These are phyloP conservation scores for Cylindricascospora bacillispora DNA, from an alignment of 1,139 yeast genomes.

Conservation along the genomic window DNA sequence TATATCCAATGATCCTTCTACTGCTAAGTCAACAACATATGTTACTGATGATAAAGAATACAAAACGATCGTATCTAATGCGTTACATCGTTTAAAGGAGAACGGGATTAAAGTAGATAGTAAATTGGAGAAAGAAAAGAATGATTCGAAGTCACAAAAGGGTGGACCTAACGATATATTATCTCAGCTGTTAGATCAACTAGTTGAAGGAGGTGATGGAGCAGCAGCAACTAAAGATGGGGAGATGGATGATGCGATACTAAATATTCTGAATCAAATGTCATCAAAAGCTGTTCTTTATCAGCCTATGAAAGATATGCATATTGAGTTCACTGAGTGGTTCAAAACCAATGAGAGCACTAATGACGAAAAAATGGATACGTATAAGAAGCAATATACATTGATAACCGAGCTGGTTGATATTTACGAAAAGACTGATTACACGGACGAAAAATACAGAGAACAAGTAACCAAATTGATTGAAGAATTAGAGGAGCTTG, in stretches of 20 bases:
- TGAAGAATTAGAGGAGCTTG: slow-evolving; percentile 66
- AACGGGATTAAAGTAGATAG: slow-evolving; percentile 58
- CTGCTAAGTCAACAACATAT: too few species aligned
- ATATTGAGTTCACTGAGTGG: slow-evolving; percentile 40
- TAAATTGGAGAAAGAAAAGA: slow-evolving; percentile 36
- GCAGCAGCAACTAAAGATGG: slow-evolving; percentile 40
- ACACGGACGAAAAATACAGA: slow-evolving; percentile 42
- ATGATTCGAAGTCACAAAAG: slow-evolving; percentile 9
- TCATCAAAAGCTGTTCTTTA: slow-evolving; percentile 78
- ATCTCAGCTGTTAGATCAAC: slow-evolving; percentile 37
- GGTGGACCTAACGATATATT: slow-evolving; percentile 42
- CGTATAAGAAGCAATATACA: slow-evolving; percentile 43
- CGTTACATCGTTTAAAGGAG: slow-evolving; percentile 64
- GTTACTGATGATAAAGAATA: slow-evolving; percentile 33
- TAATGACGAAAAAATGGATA: slow-evolving; percentile 35
- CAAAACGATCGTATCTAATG: slow-evolving; percentile 66
- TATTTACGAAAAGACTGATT: slow-evolving; percentile 44
- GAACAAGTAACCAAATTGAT: slow-evolving; percentile 43
- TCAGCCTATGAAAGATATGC: slow-evolving; percentile 78
- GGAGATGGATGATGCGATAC: slow-evolving; percentile 46
- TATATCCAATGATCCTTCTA: too few species aligned
- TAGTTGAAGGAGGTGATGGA: slow-evolving; percentile 27
- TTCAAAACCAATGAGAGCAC: slow-evolving; percentile 34
- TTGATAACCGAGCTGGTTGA: slow-evolving; percentile 41
- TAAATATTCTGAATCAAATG: slow-evolving; percentile 72